A percentile compares a stretch with the other conserved stretches of the same genome.
Conservation (phyloP, 345 rosid species). For the Camelina laxa region DNA sequence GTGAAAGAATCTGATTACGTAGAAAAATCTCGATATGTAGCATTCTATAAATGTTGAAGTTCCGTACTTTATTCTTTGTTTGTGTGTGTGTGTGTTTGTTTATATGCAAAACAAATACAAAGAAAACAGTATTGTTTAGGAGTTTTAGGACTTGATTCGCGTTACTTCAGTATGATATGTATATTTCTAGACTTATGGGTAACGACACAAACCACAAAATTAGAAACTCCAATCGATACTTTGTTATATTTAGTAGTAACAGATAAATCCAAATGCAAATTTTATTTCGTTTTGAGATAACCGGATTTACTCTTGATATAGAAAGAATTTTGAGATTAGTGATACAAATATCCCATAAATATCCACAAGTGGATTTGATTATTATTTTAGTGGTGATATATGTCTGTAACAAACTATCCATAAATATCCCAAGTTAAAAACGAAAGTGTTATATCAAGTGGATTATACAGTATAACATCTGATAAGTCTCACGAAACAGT, state of each 20-base stretch:
- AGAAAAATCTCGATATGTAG: conserved; percentile 4
- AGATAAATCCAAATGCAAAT: too few relatives aligned
- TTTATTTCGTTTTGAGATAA: too few relatives aligned
- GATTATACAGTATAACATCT: background rate
- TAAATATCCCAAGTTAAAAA: background rate
- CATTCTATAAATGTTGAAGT: background rate
- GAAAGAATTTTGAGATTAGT: too few relatives aligned
- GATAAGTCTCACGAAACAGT: background rate
- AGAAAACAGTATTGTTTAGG: background rate
- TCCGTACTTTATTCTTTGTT: background rate
- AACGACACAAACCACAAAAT: too few relatives aligned
- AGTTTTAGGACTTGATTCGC: background rate
- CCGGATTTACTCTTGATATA: too few relatives aligned
- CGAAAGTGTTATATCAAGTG: background rate
- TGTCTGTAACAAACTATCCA: background rate
- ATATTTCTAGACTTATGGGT: too few relatives aligned
- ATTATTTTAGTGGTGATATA: background rate
- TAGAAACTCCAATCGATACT: too few relatives aligned
- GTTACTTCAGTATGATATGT: background rate
- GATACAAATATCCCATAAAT: too few relatives aligned
- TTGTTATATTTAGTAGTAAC: too few relatives aligned
- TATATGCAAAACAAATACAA: background rate
- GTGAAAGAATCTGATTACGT: conserved; percentile 29
- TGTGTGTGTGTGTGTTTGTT: background rate
- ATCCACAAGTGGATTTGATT: too few relatives aligned